Evolutionary conservation across 371 early-diverging fungal genomes (phyloP).

Genomic region (Dichotomocladium elegans): DNA sequence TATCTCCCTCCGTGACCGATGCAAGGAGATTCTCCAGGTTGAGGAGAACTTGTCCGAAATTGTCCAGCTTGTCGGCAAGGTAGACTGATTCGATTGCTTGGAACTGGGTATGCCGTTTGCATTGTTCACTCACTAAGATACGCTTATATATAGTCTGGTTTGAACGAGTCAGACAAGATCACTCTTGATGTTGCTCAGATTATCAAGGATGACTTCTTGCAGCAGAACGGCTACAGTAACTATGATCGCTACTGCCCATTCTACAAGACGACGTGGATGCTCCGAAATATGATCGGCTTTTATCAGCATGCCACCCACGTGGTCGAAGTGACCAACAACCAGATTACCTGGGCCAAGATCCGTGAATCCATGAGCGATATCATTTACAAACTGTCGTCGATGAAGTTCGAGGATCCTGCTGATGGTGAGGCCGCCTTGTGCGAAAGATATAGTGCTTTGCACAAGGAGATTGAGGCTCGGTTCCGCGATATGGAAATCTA

Average conservation of each 20-base stretch:
- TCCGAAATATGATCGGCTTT: constrained; percentile 97
- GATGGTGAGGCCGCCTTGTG: constrained; percentile 88
- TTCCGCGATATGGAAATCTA: constrained; percentile 67
- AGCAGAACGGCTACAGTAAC: constrained; percentile 99
- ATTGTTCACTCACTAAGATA: not conserved
- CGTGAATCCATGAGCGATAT: constrained; percentile 92
- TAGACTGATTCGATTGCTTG: constrained; percentile 7
- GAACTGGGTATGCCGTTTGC: not conserved
- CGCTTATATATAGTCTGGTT: constrained; percentile 59
- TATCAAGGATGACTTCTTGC: constrained; percentile 99
- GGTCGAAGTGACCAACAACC: constrained; percentile 87
- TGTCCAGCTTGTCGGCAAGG: constrained; percentile 99
- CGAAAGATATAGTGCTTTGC: constrained; percentile 81
- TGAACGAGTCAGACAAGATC: constrained; percentile 99
- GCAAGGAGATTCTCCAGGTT: constrained; percentile 98
- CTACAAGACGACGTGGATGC: constrained; percentile 98
- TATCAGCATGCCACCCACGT: constrained; percentile 93
- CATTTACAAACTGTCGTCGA: constrained; percentile 94
- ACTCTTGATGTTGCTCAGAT: constrained; percentile 97
- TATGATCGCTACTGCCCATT: constrained; percentile 99
- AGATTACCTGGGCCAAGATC: constrained; percentile 95
- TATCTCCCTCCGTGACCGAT: constrained; percentile 84
- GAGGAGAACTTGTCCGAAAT: constrained; percentile 99
- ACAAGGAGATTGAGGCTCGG: constrained; percentile 95
- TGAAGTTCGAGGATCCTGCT: constrained; percentile 99